These are phyloP conservation scores for Camillea tinctor DNA, from an alignment of 2,329 filamentous ascomycete species.

Conservation along the genomic window DNA sequence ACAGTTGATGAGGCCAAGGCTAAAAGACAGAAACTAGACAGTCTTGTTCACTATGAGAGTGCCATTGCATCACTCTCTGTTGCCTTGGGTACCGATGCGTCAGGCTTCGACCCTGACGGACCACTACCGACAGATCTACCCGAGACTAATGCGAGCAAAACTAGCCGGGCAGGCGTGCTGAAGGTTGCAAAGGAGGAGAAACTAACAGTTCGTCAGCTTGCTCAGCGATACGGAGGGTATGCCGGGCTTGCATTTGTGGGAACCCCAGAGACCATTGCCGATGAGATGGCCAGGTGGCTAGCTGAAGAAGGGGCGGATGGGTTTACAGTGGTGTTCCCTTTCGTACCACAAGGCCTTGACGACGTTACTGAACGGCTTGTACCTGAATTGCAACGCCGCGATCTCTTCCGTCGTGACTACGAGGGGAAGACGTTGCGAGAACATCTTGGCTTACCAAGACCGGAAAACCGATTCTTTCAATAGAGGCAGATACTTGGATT, in stretches of 20 bases:
- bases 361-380: slow-evolving; percentile 46
- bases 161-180: slow-evolving; percentile 42
- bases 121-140: slow-evolving; percentile 49
- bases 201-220: slow-evolving; percentile 51
- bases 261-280: slow-evolving; percentile 46
- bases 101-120: slow-evolving; percentile 47
- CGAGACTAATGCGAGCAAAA: slow-evolving; percentile 55
- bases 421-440: slow-evolving; percentile 51
- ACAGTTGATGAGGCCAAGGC: slow-evolving; percentile 46
- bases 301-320: slow-evolving; percentile 48
- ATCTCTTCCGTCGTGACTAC: slow-evolving; percentile 52
- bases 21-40: slow-evolving; percentile 50
- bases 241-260: slow-evolving; percentile 51
- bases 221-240: slow-evolving; percentile 49
- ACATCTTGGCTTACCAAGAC: slow-evolving; percentile 51
- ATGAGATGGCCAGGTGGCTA: slow-evolving; percentile 49
- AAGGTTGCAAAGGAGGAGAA: slow-evolving; percentile 44
- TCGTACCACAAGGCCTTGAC: slow-evolving; percentile 49
- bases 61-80: slow-evolving; percentile 52
- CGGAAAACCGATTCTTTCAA: slow-evolving; percentile 39
- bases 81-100: slow-evolving; percentile 45
- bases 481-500: background rate
- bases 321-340: slow-evolving; percentile 50
- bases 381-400: slow-evolving; percentile 50
- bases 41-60: slow-evolving; percentile 53